These are phyloP conservation scores for Blepharisma undulans DNA, from an alignment of 169 alveolate species.

Conservation along the genomic window DNA sequence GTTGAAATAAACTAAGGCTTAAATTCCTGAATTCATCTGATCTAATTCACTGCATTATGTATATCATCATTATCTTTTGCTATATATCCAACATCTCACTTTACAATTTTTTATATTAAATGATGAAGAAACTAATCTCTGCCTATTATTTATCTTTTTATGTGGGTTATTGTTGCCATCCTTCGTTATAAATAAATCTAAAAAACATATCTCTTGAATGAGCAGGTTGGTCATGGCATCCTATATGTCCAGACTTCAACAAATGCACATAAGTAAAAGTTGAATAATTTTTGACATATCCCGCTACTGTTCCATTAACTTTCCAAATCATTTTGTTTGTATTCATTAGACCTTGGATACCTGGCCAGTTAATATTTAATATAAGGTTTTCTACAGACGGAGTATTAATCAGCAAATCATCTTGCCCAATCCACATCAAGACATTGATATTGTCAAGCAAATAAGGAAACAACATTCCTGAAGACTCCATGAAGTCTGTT, in stretches of 20 bases:
- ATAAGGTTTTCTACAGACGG: not conserved
- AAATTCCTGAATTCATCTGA: too few relatives aligned
- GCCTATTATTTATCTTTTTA: too few relatives aligned
- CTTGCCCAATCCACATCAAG: constrained; percentile 30
- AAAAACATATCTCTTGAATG: constrained; percentile 43
- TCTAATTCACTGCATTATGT: too few relatives aligned
- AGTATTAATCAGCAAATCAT: constrained; percentile 32
- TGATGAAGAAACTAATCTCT: too few relatives aligned
- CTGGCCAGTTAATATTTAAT: constrained; percentile 42
- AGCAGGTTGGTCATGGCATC: constrained; percentile 60
- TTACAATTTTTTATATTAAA: too few relatives aligned
- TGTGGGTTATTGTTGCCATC: not conserved
- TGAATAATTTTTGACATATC: constrained; percentile 47
- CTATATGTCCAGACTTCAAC: constrained; percentile 71
- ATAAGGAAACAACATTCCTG: not conserved
- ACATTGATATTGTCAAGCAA: constrained; percentile 6
- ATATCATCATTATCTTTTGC: too few relatives aligned
- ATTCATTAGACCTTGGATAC: constrained; percentile 15
- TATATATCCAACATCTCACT: too few relatives aligned
- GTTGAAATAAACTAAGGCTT: too few relatives aligned
- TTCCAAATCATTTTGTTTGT: constrained; percentile 50
- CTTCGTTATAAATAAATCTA: constrained; percentile 29
- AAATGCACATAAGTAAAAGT: constrained; percentile 60
- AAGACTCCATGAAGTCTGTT: constrained; percentile 4
- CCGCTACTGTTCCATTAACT: constrained; percentile 62